Evolutionary conservation across 768 basidiomycete species (phyloP), one percentile per base, ranked within the genome.

Genomic region (Gautieria morchelliformis): DNA sequence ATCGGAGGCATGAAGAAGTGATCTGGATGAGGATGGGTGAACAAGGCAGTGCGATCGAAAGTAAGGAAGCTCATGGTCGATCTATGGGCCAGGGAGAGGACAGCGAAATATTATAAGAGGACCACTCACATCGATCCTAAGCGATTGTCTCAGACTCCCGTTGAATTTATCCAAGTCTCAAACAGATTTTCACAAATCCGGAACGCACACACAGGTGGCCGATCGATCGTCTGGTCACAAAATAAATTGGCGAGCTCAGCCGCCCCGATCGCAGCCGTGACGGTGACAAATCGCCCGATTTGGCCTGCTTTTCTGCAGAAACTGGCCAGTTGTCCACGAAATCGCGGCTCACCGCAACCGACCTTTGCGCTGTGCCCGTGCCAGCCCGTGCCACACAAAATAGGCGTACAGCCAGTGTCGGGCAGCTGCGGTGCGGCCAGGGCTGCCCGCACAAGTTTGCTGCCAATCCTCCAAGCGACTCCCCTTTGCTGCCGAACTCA

Each of bases 11-110:
- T 58, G 49, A 48, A 42, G 58, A 53, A 52, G 52, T 41, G 52
- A 44, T 58, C 58, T 52, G 58, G 40, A 33, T 53, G 49, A 19
- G 33, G 47, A 14, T 49, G 50, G 56, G 56, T 50, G 58, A 58
- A 52, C 52, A 58, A 56, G 52, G 47, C 19, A 32, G 51, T 20
- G 33, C n/a, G 58, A 58, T 53, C 37, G 58, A 58, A 33, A 56
- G 54, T 37, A 37, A 37, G 14, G 45, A 55, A 45, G 45, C 41
- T 30, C 41, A 24, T 44, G 35, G 41, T 22, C 20, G 41, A 53
- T 39, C 20, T 20, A 39, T 27, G 27, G 22, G 41, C 15, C 24
- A 20, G 40, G 22, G 42, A 45, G 45, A 44, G 46, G 37, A 19
- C 12, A 24, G 32, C 12, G 6, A 8, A 44, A 46, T 40, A 55